phyloP scores from a whole-genome alignment of 768 basidiomycete genomes.

The Calocera viscosa region DNA sequence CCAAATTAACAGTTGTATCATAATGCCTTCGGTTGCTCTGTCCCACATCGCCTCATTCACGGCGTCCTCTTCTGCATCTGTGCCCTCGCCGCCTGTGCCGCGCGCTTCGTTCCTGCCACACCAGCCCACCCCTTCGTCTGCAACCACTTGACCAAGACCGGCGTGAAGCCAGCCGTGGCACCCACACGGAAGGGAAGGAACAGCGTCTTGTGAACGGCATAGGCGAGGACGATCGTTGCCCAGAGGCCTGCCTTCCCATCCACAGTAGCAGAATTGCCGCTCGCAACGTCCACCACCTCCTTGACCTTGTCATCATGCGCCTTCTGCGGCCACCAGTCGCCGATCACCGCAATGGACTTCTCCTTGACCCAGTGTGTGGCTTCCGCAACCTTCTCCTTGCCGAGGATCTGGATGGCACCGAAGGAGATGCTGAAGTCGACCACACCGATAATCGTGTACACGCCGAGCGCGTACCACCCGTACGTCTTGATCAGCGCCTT shows the following conservation, averaged over 20 bases:
- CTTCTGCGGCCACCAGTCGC: conserved; percentile 34
- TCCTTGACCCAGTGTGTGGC: conserved; percentile 35
- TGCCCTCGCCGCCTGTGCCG: conserved; percentile 37
- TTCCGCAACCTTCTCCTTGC: conserved; percentile 76
- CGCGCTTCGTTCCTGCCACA: conserved; percentile 52
- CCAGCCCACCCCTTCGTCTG: conserved; percentile 72
- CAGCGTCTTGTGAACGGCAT: conserved; percentile 88
- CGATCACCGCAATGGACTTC: conserved; percentile 34
- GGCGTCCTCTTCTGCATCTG: conserved; percentile 12
- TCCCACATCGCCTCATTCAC: background rate
- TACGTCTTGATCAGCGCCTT: conserved; percentile 81
- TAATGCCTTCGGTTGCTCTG: background rate
- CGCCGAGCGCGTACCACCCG: conserved; percentile 90
- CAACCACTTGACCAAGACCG: conserved; percentile 75
- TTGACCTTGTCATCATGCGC: conserved; percentile 41
- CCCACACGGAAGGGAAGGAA: conserved; percentile 84
- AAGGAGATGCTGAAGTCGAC: conserved; percentile 82
- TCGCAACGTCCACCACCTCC: conserved; percentile 45
- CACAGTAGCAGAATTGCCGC: conserved; percentile 14
- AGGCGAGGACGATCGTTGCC: conserved; percentile 86
- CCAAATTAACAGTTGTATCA: conserved; percentile 1
- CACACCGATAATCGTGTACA: conserved; percentile 61
- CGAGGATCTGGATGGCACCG: conserved; percentile 69
- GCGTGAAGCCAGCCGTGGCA: conserved; percentile 74
- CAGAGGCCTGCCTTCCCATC: conserved; percentile 59